Evolutionary conservation across 2,329 filamentous ascomycete species (phyloP).

Genomic region (Clonostachys byssicola): DNA sequence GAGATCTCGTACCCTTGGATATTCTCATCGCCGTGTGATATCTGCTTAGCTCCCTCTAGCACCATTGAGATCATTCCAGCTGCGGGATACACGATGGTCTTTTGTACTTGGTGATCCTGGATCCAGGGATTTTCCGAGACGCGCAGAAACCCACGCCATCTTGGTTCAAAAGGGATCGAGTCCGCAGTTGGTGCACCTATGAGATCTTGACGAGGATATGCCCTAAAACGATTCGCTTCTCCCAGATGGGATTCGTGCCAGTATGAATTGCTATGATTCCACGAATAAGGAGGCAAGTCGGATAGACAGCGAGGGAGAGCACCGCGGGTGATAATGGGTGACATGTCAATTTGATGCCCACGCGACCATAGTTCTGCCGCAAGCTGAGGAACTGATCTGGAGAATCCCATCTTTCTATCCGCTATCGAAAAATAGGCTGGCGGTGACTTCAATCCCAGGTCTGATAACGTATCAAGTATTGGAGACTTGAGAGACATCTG

Average conservation of each 20-base stretch:
- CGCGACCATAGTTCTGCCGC: conserved; percentile 29
- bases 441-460: background rate
- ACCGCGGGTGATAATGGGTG: conserved; percentile 15
- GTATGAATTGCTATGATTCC: conserved; percentile 47
- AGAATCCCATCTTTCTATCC: conserved; percentile 10
- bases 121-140: conserved; percentile 47
- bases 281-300: conserved; percentile 47
- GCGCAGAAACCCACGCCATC: conserved; percentile 45
- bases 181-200: conserved; percentile 41
- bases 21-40: conserved; percentile 14
- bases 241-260: conserved; percentile 50
- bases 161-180: conserved; percentile 36
- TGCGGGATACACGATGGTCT: conserved; percentile 44
- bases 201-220: conserved; percentile 42
- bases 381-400: conserved; percentile 13
- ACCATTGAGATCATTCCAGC: conserved; percentile 46
- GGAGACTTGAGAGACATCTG: conserved; percentile 26
- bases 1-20: conserved; percentile 35
- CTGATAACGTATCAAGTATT: conserved; percentile 25
- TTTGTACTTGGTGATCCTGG: conserved; percentile 44
- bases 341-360: conserved; percentile 24
- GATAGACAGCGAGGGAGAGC: conserved; percentile 25
- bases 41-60: conserved; percentile 38
- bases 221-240: conserved; percentile 33
- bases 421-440: conserved; percentile 19